phyloP scores from a whole-genome alignment of 345 rosid species.

The Hibiscus tridactylites region DNA sequence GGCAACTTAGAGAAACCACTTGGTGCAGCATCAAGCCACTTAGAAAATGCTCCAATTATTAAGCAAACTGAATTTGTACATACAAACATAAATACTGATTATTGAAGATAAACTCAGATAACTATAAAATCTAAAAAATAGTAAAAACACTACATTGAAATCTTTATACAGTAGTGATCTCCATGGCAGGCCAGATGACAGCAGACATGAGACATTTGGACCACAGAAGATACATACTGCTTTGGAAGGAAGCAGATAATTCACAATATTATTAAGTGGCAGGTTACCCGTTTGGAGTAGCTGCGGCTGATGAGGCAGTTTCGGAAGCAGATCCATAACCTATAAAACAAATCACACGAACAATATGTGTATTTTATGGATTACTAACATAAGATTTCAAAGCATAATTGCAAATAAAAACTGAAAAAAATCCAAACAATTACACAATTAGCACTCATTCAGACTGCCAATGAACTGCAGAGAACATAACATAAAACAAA shows the following conservation, averaged over 20 bases:
- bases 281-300: constrained; percentile 81
- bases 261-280: not conserved
- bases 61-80: constrained; percentile 70
- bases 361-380: not conserved
- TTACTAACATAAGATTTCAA: not conserved
- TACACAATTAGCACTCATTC: not conserved
- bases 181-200: not conserved
- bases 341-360: constrained; percentile 19
- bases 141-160: not conserved
- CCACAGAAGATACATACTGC: not conserved
- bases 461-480: not conserved
- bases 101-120: constrained; percentile 8
- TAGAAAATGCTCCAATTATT: constrained; percentile 93
- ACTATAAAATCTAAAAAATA: constrained; percentile 1
- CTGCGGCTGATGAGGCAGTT: constrained; percentile 85
- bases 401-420: not conserved
- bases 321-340: constrained; percentile 82
- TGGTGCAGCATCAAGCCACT: constrained; percentile 85
- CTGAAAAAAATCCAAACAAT: not conserved
- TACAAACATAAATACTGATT: constrained; percentile 8
- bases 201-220: constrained; percentile 3
- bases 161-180: not conserved
- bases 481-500: not conserved
- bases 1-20: constrained; percentile 68
- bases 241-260: not conserved